A percentile compares a stretch with the other conserved stretches of the same genome.
phyloP scores from a whole-genome alignment of 164 flowering plant species.

The Echeveria elegans region DNA sequence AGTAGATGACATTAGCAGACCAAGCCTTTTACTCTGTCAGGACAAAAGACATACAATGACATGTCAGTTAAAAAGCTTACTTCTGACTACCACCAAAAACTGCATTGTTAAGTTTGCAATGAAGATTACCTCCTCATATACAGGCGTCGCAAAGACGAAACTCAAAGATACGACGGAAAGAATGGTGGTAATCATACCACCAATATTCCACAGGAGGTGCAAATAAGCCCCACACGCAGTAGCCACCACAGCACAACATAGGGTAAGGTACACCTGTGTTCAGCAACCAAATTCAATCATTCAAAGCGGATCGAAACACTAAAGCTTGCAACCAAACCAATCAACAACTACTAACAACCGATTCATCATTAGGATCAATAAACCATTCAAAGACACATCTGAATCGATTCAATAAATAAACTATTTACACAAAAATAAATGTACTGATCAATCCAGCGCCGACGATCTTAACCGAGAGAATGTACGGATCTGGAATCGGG shows the following conservation, averaged over 20 bases:
- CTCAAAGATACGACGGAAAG: conserved; percentile 45
- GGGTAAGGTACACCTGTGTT: conserved; percentile 64
- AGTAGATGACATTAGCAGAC: conserved; percentile 60
- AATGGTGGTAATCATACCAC: conserved; percentile 52
- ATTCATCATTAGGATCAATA: too few relatives aligned
- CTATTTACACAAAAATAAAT: too few relatives aligned
- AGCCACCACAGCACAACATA: conserved; percentile 66
- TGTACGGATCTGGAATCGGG: too few relatives aligned
- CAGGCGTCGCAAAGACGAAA: conserved; percentile 49
- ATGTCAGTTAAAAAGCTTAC: too few relatives aligned
- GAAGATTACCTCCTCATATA: conserved; percentile 49
- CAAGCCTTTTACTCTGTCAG: conserved; percentile 54
- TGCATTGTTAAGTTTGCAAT: not conserved
- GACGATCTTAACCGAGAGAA: too few relatives aligned
- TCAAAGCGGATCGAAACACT: not conserved
- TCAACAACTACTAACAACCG: too few relatives aligned
- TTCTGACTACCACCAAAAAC: too few relatives aligned
- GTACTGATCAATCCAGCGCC: too few relatives aligned
- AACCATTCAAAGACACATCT: too few relatives aligned
- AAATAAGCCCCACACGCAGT: conserved; percentile 69
- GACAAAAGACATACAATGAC: not conserved
- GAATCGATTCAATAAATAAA: not conserved
- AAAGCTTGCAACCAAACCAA: too few relatives aligned
- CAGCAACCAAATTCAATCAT: not conserved
- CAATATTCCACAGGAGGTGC: too few relatives aligned